Base-by-base conservation (phyloP, 169 alveolate genomes). In the Neospora caninum region DNA sequence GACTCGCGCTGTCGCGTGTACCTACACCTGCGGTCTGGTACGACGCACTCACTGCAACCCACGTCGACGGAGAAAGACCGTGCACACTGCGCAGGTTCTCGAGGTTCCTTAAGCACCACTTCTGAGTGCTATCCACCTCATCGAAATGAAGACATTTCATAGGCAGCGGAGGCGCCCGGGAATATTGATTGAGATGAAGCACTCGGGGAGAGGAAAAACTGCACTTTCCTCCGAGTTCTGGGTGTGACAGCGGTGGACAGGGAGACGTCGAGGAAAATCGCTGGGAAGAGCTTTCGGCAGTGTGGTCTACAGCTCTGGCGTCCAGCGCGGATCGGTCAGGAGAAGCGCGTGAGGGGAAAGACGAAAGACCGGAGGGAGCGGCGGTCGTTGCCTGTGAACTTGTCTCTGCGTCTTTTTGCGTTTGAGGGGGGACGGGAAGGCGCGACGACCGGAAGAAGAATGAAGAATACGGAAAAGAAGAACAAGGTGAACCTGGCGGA, bases 21-120 rank as follows among this genome's bases (percentile, higher is more conserved):
- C 97, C 97, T n/a, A 96, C 95, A n/a, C 95, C 97, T 41, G 96
- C 95, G 18, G 95, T 82, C 89, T 96, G 97, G 83, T 69, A 49
- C 36, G 95, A 53, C 73, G 96, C 95, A 87, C 95, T 94, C 36
- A 96, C 95, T 34, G 91, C 92, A 2, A 94, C 89, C 92, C 94
- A 93, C 86, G 54, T 58, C 70, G 91, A 87, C 39, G 86, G 86
- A 64, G 87, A 43, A 22, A 80, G 43, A 29, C 88, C 95, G 82
- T 92, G 91, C 78, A 22, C 80, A 4, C 84, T 73, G 39, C 91
- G 67, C 45, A 96, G 88, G 41, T 9, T 43, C 45, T 91, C 88
- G 86, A 95, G 64, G 87, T 95, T 93, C 92, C 97, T 88, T 80
- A 43, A 89, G 43, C 95, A 93, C 91, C 96, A 96, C 95, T 93